Percentiles rank a stretch among this genome's conserved stretches.
phyloP scores from a whole-genome alignment of 345 rosid genomes.

The Clarkia xantiana region DNA sequence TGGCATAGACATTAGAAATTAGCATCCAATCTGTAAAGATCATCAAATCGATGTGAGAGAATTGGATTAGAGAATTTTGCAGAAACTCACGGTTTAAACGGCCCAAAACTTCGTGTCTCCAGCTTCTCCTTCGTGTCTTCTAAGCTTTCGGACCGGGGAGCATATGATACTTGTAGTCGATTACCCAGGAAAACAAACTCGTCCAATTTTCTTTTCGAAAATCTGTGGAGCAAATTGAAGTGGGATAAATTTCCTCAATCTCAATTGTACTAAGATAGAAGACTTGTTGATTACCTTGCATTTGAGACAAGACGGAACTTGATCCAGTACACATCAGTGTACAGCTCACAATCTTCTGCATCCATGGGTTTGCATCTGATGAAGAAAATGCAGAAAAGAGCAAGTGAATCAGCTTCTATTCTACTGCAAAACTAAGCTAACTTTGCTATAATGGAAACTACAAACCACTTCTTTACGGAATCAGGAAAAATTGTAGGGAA shows the following conservation, averaged over 20 bases:
- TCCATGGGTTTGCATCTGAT: constrained; percentile 82
- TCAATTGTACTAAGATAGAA: too few species aligned
- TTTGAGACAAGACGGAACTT: constrained; percentile 51
- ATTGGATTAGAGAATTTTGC: too few species aligned
- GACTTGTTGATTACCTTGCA: constrained; percentile 37
- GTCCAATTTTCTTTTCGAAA: constrained; percentile 85
- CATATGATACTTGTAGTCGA: constrained; percentile 57
- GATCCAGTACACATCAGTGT: constrained; percentile 79
- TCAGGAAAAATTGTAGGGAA: too few species aligned
- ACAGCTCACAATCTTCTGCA: constrained; percentile 70
- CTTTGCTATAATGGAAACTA: too few species aligned
- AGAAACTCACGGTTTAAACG: constrained; percentile 44
- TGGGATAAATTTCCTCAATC: too few species aligned
- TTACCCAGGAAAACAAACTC: constrained; percentile 67
- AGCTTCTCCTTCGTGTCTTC: constrained; percentile 65
- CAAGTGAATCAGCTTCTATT: too few species aligned
- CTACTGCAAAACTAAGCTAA: too few species aligned
- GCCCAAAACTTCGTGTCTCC: constrained; percentile 53
- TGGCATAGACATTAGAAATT: too few species aligned
- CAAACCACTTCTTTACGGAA: too few species aligned
- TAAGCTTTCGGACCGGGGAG: constrained; percentile 61
- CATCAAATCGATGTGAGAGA: too few species aligned
- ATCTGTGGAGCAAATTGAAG: constrained; percentile 21
- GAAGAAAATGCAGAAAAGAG: not conserved
- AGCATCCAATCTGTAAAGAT: too few species aligned